Evolutionary conservation across 495 filamentous ascomycete species (phyloP), one percentile per base, ranked within the genome.

Genomic region (Daldinia caldariorum): DNA sequence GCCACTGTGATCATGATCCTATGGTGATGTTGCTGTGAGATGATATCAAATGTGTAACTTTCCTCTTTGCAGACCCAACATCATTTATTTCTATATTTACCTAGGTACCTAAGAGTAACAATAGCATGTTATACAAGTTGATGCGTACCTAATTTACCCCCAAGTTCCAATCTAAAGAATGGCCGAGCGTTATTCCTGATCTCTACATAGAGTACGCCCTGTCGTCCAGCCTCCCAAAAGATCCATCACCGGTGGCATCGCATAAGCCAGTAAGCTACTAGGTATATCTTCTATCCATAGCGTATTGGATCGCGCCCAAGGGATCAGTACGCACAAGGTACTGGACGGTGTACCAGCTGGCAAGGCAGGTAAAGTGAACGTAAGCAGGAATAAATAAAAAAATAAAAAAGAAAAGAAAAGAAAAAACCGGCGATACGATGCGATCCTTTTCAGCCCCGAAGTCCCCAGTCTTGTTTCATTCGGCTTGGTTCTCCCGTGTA

Each of bases 1-100:
- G 34, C 47, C 58, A 67, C 58, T 2, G 18, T 55, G 29, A 53
- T 66, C 67, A 18, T 58, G 50, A 58, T 47, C 55, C 35, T 29
- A 55, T 43, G 55, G 37, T 59, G 69, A 67, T 67, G 18, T 41
- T 41, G 61, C 37, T 49, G 43, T 31, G 20, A 50, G 53, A 56
- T 67, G 54, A 37, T 14, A 20, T 38, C 38, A 22, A 32, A 57
- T 10, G 26, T 34, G 26, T 26, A 26, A 26, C 26, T 26, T 26
- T 26, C 26, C 1, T 26, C 1, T 26, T 26, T 26, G 26, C 26
- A 3, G 26, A 3, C 3, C 26, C 26, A 26, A 26, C 26, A 26
- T 26, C 26, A 26, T 26, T 26, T 26, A 26, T 26, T 26, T 26
- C 26, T 26, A 3, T 26, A 26, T 3, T 3, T 26, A 26, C n/a